Conservation (phyloP, 2,329 filamentous ascomycete genomes). For the Fusarium camptoceras region DNA sequence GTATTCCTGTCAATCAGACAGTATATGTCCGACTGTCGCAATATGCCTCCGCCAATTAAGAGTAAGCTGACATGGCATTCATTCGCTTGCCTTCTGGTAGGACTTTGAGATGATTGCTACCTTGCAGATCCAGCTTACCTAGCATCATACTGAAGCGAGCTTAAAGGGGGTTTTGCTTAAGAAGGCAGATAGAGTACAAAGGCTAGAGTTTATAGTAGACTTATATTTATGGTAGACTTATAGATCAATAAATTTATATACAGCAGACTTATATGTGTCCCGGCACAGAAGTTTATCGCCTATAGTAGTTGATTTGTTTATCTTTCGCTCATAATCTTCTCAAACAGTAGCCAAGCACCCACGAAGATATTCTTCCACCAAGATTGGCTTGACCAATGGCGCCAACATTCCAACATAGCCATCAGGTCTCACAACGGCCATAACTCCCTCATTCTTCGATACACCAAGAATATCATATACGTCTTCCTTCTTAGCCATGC, state of each 20-base stretch:
- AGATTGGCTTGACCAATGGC: fast-evolving
- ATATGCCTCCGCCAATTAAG: neutral
- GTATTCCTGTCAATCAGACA: fast-evolving
- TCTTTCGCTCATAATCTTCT: neutral
- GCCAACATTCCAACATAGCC: slow-evolving; percentile 19
- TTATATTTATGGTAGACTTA: no score
- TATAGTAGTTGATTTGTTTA: fast-evolving
- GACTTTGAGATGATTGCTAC: neutral
- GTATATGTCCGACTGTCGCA: neutral
- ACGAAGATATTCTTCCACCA: neutral
- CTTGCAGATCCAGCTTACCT: neutral
- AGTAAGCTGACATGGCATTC: neutral
- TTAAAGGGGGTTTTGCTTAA: no score
- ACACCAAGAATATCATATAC: neutral
- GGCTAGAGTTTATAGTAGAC: no score
- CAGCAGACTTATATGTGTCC: neutral
- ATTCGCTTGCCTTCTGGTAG: neutral
- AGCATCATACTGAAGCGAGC: neutral
- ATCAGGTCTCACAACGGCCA: slow-evolving; percentile 19
- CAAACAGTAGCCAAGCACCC: slow-evolving; percentile 1
- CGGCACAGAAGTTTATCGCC: neutral
- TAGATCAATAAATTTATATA: no score
- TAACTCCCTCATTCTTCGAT: neutral
- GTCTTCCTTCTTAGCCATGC: slow-evolving; percentile 12
- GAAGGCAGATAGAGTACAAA: neutral